Evolutionary conservation across 2,329 filamentous ascomycete species (phyloP).

Genomic region (Fusarium domesticum): DNA sequence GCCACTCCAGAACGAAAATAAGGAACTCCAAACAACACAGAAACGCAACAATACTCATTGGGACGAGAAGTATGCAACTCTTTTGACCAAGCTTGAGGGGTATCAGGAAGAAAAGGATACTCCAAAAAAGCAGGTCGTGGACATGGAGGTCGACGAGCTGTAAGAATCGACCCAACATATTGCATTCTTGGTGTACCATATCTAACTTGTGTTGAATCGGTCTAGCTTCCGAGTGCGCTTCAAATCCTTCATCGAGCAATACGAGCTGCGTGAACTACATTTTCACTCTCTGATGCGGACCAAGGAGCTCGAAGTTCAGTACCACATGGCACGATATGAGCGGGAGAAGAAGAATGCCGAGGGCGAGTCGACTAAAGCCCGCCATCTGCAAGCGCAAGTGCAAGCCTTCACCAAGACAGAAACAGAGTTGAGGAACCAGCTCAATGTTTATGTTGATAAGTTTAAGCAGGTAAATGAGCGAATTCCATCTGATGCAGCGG

Average conservation of each 20-base stretch:
- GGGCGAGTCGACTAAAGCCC: conserved; percentile 72
- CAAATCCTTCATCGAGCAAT: conserved; percentile 95
- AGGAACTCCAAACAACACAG: conserved; percentile 82
- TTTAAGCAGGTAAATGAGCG: conserved; percentile 84
- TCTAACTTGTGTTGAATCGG: no score
- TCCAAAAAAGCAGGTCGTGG: conserved; percentile 73
- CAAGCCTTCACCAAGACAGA: conserved; percentile 96
- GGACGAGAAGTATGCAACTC: conserved; percentile 77
- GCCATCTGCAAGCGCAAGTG: conserved; percentile 85
- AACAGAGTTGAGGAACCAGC: conserved; percentile 85
- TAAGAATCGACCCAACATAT: conserved; percentile 48
- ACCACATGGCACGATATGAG: conserved; percentile 83
- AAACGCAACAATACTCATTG: conserved; percentile 78
- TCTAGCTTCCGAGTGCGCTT: conserved; percentile 77
- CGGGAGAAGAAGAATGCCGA: conserved; percentile 87
- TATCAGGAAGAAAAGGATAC: conserved; percentile 85
- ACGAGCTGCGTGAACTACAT: conserved; percentile 90
- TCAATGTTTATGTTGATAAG: conserved; percentile 98
- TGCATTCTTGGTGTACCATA: no score
- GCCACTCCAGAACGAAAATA: conserved; percentile 74
- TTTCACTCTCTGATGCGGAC: conserved; percentile 89
- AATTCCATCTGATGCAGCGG: conserved; percentile 10
- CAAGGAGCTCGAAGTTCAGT: conserved; percentile 94
- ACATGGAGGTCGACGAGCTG: conserved; percentile 88
- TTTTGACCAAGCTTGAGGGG: conserved; percentile 82